These are phyloP conservation scores for Malassezia sympodialis DNA, from an alignment of 1,284 basidiomycete genomes.

Conservation along the genomic window DNA sequence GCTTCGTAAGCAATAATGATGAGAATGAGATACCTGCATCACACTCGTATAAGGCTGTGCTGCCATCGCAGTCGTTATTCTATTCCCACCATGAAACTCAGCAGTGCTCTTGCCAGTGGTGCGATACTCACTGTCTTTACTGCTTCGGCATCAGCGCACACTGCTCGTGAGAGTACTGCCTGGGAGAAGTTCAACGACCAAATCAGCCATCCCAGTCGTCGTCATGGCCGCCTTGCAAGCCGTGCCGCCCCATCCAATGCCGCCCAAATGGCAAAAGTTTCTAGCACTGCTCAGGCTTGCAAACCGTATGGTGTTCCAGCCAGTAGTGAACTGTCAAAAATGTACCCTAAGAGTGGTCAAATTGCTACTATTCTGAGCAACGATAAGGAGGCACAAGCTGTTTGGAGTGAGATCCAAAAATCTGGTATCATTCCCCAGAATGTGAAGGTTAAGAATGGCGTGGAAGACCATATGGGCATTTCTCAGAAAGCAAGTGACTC, in stretches of 20 bases:
- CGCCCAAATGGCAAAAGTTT: not conserved
- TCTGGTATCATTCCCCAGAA: conserved; percentile 11
- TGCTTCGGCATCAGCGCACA: not conserved
- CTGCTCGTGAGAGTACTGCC: not conserved
- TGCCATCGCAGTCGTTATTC: not conserved
- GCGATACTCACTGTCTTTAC: not conserved
- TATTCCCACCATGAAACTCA: not conserved
- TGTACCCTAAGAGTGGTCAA: conserved; percentile 29
- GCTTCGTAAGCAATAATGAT: not conserved
- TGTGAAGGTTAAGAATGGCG: conserved; percentile 19
- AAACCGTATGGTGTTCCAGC: not conserved
- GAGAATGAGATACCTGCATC: not conserved
- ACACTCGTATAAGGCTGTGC: not conserved
- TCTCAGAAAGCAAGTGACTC: not conserved
- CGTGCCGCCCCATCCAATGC: not conserved
- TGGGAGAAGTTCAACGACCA: not conserved
- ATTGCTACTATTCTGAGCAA: conserved; percentile 7
- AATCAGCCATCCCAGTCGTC: not conserved
- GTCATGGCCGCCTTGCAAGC: not conserved
- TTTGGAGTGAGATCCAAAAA: conserved; percentile 15
- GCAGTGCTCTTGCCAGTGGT: not conserved
- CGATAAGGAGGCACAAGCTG: not conserved
- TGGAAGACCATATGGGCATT: conserved; percentile 29
- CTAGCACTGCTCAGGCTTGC: not conserved
- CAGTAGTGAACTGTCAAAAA: conserved; percentile 1